Conservation (phyloP, 1,284 basidiomycete species). For the Fomitopsis pinicola region DNA sequence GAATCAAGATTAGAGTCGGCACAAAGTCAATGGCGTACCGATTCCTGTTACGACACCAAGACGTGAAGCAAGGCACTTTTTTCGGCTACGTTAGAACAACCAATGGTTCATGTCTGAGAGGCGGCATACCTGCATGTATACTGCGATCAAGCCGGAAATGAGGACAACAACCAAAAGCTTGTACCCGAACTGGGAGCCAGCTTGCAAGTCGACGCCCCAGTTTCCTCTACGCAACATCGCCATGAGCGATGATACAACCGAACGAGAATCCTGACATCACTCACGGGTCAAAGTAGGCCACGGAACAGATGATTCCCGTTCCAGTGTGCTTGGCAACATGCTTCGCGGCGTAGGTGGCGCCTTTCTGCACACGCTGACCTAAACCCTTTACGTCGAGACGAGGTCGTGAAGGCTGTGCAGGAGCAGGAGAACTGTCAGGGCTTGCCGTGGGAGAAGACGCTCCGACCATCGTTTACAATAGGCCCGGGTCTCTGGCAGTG, state of each 20-base stretch:
- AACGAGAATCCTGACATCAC: slow-evolving; percentile 14
- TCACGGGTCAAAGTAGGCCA: slow-evolving; percentile 54
- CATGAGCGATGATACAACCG: slow-evolving; percentile 6
- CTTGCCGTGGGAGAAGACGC: background rate
- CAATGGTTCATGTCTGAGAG: background rate
- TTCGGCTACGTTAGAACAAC: background rate
- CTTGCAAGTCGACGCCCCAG: slow-evolving; percentile 74
- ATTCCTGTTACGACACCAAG: slow-evolving; percentile 70
- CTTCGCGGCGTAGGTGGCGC: slow-evolving; percentile 21
- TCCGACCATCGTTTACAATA: background rate
- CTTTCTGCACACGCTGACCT: background rate
- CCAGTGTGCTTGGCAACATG: slow-evolving; percentile 44
- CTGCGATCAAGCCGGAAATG: slow-evolving; percentile 79
- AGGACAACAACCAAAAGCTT: slow-evolving; percentile 85
- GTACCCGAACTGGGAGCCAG: slow-evolving; percentile 78
- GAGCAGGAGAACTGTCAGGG: background rate
- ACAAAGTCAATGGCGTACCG: slow-evolving; percentile 34
- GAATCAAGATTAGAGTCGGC: background rate
- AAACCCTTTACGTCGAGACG: background rate
- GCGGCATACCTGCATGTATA: slow-evolving; percentile 62
- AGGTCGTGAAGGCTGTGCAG: background rate
- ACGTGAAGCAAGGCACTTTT: slow-evolving; percentile 46
- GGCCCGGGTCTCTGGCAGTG: background rate
- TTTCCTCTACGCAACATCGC: slow-evolving; percentile 46
- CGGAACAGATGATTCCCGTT: slow-evolving; percentile 46